A percentile compares a stretch with the other conserved stretches of the same genome.
Conservation (phyloP, 1,139 yeast species). For the Tardiomyces blankii region DNA sequence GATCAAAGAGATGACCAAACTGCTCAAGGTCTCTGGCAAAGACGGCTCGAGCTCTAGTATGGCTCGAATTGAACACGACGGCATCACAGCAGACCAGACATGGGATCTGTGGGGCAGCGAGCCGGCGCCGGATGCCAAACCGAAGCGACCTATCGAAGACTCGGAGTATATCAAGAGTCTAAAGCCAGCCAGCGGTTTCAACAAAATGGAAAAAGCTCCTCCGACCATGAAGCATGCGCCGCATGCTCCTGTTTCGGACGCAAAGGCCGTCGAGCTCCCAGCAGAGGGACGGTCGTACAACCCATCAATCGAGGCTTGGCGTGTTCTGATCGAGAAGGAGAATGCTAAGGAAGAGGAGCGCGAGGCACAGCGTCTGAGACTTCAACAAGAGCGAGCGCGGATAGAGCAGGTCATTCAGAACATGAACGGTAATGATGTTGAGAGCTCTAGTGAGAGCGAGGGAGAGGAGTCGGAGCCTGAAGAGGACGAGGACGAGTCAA, state of each 20-base stretch:
- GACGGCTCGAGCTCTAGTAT: slow-evolving; percentile 40
- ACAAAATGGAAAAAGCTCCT: slow-evolving; percentile 13
- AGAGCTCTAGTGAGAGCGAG: slow-evolving; percentile 23
- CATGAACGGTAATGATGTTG: slow-evolving; percentile 18
- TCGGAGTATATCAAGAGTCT: slow-evolving; percentile 5
- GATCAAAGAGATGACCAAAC: slow-evolving; percentile 51
- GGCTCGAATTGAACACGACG: slow-evolving; percentile 14
- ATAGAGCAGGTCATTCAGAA: slow-evolving; percentile 47
- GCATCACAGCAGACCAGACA: slow-evolving; percentile 8
- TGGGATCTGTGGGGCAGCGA: slow-evolving; percentile 14
- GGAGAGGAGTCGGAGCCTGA: slow-evolving; percentile 40
- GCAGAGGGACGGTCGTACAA: slow-evolving; percentile 90
- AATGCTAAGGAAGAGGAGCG: slow-evolving; percentile 51
- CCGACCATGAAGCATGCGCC: slow-evolving; percentile 48
- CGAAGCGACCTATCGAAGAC: slow-evolving; percentile 15
- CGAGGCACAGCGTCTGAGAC: slow-evolving; percentile 50
- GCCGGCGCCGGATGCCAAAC: slow-evolving; percentile 23
- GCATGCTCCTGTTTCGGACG: slow-evolving; percentile 17
- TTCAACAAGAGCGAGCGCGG: slow-evolving; percentile 50
- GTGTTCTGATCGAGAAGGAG: slow-evolving; percentile 54
- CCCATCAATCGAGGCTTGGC: slow-evolving; percentile 83
- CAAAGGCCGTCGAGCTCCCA: slow-evolving; percentile 40
- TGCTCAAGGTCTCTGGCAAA: slow-evolving; percentile 75
- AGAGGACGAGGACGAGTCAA: slow-evolving; percentile 28
- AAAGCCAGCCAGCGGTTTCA: slow-evolving; percentile 10